phyloP scores from a whole-genome alignment of 164 flowering plant species.

The Cinnamomum chago region DNA sequence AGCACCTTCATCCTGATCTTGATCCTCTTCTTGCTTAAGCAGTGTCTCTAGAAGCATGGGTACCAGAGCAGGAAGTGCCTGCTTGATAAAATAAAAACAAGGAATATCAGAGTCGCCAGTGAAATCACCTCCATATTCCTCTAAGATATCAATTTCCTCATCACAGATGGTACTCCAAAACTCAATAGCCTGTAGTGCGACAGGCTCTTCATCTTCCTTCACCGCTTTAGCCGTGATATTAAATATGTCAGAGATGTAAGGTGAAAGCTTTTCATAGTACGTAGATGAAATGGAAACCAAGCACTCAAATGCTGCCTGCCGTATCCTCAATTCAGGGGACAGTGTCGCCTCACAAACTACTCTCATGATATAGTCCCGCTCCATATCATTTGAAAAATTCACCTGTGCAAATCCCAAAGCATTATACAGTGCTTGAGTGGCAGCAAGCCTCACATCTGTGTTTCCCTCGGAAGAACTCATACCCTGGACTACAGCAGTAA shows the following conservation, averaged over 20 bases:
- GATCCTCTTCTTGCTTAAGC: conserved; percentile 68
- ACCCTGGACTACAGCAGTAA: conserved; percentile 65
- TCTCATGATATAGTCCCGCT: conserved; percentile 64
- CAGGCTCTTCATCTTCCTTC: conserved; percentile 62
- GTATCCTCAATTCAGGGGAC: conserved; percentile 47
- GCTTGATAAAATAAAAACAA: conserved; percentile 62
- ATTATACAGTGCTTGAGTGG: conserved; percentile 53
- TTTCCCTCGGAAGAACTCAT: conserved; percentile 51
- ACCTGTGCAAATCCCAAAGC: conserved; percentile 65
- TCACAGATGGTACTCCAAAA: conserved; percentile 69
- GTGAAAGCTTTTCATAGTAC: conserved; percentile 56
- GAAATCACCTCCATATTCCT: conserved; percentile 54
- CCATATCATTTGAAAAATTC: conserved; percentile 63
- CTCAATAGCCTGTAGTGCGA: conserved; percentile 65
- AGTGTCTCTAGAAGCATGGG: conserved; percentile 59
- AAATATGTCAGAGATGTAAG: conserved; percentile 54
- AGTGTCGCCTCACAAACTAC: conserved; percentile 68
- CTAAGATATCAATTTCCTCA: conserved; percentile 62
- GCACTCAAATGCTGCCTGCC: conserved; percentile 71
- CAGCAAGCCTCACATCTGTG: conserved; percentile 62
- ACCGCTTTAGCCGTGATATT: conserved; percentile 62
- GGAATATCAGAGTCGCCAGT: conserved; percentile 54
- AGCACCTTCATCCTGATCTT: conserved; percentile 66
- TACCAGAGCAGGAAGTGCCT: conserved; percentile 58
- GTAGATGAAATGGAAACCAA: conserved; percentile 63